phyloP scores from a whole-genome alignment of 352 stramenopile genomes.

The Pythium pyrilobum region DNA sequence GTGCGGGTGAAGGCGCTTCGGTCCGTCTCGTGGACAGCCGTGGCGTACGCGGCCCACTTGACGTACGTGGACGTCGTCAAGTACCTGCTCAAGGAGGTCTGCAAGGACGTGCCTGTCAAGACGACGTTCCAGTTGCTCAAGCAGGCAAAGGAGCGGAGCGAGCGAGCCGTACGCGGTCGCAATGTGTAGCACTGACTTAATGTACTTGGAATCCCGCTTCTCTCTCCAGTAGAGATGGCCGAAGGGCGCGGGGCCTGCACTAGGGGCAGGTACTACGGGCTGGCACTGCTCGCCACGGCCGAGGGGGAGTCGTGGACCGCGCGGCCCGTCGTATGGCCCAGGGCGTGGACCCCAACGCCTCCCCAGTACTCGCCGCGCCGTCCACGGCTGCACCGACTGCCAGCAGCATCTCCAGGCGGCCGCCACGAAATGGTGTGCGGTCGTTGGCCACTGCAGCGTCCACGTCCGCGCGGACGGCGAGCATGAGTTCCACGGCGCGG shows the following conservation, averaged over 20 bases:
- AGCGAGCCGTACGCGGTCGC: not conserved
- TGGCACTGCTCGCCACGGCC: not conserved
- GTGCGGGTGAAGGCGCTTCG: not conserved
- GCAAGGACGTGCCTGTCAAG: not conserved
- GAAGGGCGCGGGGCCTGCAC: too few species aligned
- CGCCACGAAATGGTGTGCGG: not conserved
- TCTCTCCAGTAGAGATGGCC: too few species aligned
- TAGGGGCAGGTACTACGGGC: too few species aligned
- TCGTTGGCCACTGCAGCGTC: not conserved
- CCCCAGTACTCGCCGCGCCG: too few species aligned
- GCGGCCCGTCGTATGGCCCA: not conserved
- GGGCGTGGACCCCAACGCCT: not conserved
- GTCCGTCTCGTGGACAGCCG: not conserved
- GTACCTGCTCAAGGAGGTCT: conserved; percentile 1
- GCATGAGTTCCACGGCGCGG: conserved; percentile 2
- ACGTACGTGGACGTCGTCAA: conserved; percentile 4
- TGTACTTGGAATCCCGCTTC: too few species aligned
- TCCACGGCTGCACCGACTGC: not conserved
- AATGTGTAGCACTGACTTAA: too few species aligned
- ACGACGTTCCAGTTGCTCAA: not conserved
- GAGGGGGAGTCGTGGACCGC: not conserved
- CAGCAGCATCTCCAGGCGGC: not conserved
- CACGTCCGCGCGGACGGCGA: not conserved
- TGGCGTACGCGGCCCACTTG: conserved; percentile 2
- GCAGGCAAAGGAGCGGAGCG: too few species aligned